A percentile compares a stretch with the other conserved stretches of the same genome.
Conservation (phyloP, 352 stramenopile genomes). For the Globisporangium middletonii region DNA sequence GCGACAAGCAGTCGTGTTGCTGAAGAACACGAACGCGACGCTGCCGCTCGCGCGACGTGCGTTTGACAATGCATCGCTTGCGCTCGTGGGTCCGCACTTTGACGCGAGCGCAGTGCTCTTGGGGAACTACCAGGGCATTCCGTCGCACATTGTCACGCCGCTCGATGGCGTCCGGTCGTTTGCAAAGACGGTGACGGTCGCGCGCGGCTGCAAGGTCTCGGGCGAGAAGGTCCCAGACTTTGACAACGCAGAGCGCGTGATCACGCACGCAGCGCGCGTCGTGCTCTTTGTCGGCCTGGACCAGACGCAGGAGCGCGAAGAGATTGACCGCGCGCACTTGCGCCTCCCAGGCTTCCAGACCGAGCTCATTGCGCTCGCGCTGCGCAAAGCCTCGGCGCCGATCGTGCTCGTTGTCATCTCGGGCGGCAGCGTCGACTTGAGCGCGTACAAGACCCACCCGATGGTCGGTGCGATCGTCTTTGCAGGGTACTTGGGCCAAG, state of each 20-base stretch:
- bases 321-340: conserved; percentile 54
- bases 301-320: conserved; percentile 59
- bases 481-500: conserved; percentile 62
- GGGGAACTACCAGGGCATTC: conserved; percentile 71
- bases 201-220: conserved; percentile 53
- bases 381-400: conserved; percentile 33
- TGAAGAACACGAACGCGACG: conserved; percentile 80
- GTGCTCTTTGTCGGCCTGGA: conserved; percentile 68
- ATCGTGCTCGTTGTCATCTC: conserved; percentile 80
- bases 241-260: conserved; percentile 33
- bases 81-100: conserved; percentile 75
- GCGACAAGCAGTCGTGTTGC: conserved; percentile 76
- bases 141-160: conserved; percentile 54
- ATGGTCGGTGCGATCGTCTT: conserved; percentile 69
- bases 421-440: conserved; percentile 72
- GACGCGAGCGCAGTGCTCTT: conserved; percentile 50
- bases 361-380: conserved; percentile 48
- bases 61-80: conserved; percentile 28
- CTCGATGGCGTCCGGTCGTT: conserved; percentile 35
- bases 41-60: conserved; percentile 41
- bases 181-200: conserved; percentile 24
- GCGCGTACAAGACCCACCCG: conserved; percentile 41
- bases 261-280: conserved; percentile 28
- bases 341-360: conserved; percentile 57
- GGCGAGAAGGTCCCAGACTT: conserved; percentile 44